A percentile compares a stretch with the other conserved stretches of the same genome.
phyloP scores from a whole-genome alignment of 768 basidiomycete species.

The Auricularia sp. region DNA sequence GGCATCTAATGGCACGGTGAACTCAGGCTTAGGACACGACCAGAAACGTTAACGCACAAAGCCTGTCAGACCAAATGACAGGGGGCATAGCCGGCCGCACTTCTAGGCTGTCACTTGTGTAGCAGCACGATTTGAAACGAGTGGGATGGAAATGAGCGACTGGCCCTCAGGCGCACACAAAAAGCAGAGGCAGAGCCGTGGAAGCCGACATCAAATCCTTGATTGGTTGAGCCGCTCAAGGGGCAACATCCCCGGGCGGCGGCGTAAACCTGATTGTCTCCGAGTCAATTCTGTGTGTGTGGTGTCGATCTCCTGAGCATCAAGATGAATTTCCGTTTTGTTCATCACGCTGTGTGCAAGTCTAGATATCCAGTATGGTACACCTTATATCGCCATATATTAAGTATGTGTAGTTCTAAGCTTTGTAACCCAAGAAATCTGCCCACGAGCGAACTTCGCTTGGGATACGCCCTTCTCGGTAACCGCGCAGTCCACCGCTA shows the following conservation, averaged over 20 bases:
- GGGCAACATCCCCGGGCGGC: background rate
- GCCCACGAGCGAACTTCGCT: conserved; percentile 87
- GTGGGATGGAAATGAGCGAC: background rate
- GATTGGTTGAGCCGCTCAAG: background rate
- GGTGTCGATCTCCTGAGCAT: background rate
- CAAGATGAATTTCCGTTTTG: background rate
- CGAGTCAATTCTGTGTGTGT: background rate
- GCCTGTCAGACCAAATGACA: background rate
- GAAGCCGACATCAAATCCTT: background rate
- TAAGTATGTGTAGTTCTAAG: conserved; percentile 26
- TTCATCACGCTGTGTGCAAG: background rate
- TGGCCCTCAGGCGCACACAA: background rate
- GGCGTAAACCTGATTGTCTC: background rate
- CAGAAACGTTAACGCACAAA: too few species aligned
- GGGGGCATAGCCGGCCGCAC: background rate
- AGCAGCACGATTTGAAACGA: background rate
- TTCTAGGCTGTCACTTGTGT: background rate
- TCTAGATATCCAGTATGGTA: background rate
- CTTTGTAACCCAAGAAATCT: conserved; percentile 72
- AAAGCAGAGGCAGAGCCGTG: background rate
- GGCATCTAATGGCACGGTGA: too few species aligned
- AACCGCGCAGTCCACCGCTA: conserved; percentile 63
- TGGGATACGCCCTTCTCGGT: conserved; percentile 81
- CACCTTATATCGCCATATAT: background rate
- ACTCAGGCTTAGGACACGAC: too few species aligned